Conservation (phyloP, 495 filamentous ascomycete genomes). For the Neurospora terricola region DNA sequence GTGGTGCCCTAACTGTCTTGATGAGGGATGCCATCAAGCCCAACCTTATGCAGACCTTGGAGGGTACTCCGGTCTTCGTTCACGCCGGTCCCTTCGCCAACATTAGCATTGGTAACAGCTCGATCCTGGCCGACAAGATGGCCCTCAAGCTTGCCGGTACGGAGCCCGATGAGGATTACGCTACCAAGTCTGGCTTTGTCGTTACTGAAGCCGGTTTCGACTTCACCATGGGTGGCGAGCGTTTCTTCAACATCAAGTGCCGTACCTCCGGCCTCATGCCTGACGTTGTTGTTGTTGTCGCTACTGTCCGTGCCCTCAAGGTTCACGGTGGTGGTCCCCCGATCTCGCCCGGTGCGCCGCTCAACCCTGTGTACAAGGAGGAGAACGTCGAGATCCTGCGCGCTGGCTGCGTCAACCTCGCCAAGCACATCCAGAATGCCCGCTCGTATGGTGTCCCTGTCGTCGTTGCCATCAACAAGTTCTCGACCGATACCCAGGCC, state of each 20-base stretch:
- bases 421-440: conserved; percentile 88
- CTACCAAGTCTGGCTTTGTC: conserved; percentile 83
- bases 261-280: conserved; percentile 85
- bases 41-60: conserved; percentile 95
- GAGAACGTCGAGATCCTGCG: conserved; percentile 89
- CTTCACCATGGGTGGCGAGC: conserved; percentile 98
- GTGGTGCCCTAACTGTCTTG: conserved; percentile 83
- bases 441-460: conserved; percentile 83
- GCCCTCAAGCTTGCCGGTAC: conserved; percentile 93
- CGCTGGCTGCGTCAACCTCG: conserved; percentile 83
- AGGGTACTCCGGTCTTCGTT: conserved; percentile 94
- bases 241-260: conserved; percentile 99
- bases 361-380: conserved; percentile 76
- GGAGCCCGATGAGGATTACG: conserved; percentile 83
- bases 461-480: conserved; percentile 96
- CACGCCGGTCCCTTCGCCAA: conserved; percentile 97
- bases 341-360: conserved; percentile 73
- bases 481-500: conserved; percentile 85
- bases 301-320: conserved; percentile 91
- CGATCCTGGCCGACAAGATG: conserved; percentile 87
- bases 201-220: conserved; percentile 97
- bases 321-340: conserved; percentile 92
- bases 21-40: conserved; percentile 99
- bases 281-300: conserved; percentile 88
- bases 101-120: conserved; percentile 93